phyloP scores from a whole-genome alignment of 2,329 filamentous ascomycete species.

The Leptosphaerulina australis region DNA sequence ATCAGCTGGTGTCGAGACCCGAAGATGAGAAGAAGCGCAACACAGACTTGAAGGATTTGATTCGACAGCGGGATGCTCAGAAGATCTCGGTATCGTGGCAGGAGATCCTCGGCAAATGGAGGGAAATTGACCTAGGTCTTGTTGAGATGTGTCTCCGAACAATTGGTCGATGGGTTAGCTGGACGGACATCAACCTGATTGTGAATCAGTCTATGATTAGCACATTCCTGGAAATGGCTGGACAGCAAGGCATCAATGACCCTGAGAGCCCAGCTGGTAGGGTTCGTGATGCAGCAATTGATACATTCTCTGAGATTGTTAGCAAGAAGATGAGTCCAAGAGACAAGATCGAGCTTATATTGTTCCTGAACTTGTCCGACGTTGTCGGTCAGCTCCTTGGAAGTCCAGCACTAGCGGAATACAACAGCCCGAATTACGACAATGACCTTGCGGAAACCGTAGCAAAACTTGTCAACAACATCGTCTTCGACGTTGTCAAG shows the following conservation, averaged over 20 bases:
- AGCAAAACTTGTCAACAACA: conserved; percentile 92
- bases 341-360: conserved; percentile 93
- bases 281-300: conserved; percentile 87
- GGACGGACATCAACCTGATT: conserved; percentile 94
- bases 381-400: conserved; percentile 85
- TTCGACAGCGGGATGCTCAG: conserved; percentile 83
- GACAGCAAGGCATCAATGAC: conserved; percentile 66
- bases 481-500: conserved; percentile 83
- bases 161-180: conserved; percentile 97
- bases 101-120: conserved; percentile 81
- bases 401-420: conserved; percentile 79
- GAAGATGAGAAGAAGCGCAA: conserved; percentile 82
- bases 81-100: conserved; percentile 92
- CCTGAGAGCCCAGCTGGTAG: conserved; percentile 68
- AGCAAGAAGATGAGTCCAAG: conserved; percentile 95
- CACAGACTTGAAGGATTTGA: conserved; percentile 86
- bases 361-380: conserved; percentile 83
- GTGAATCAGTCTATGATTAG: conserved; percentile 82
- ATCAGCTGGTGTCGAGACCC: conserved; percentile 81
- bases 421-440: conserved; percentile 85
- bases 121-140: conserved; percentile 68
- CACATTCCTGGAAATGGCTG: conserved; percentile 83
- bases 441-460: conserved; percentile 94
- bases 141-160: conserved; percentile 88
- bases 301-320: conserved; percentile 93